Percentiles rank a stretch among this genome's conserved stretches.
Evolutionary conservation across 306 rosid species (phyloP).

Genomic region (Vachellia pachyceras): DNA sequence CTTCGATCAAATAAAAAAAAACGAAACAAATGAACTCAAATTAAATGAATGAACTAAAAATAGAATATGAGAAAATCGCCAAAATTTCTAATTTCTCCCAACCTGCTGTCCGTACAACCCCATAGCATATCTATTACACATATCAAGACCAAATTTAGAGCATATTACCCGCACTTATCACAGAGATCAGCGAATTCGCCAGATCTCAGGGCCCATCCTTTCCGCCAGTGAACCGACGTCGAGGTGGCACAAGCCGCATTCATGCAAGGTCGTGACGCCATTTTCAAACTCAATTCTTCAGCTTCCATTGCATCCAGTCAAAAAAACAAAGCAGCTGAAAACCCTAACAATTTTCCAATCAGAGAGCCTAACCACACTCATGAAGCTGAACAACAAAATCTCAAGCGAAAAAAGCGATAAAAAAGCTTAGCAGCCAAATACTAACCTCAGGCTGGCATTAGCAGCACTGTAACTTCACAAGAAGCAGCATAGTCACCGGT

Average conservation of each 20-base stretch:
- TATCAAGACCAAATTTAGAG: conserved; percentile 26
- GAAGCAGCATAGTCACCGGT: conserved; percentile 20
- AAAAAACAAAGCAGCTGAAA: conserved; percentile 31
- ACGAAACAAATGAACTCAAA: conserved; percentile 20
- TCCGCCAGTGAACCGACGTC: conserved; percentile 76
- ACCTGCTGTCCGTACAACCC: conserved; percentile 32
- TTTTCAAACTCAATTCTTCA: conserved; percentile 55
- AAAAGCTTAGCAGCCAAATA: conserved; percentile 30
- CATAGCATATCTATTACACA: conserved; percentile 5
- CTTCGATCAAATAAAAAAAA: conserved; percentile 28
- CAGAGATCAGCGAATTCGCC: conserved; percentile 91
- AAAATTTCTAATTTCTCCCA: conserved; percentile 30
- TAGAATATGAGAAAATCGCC: conserved; percentile 10
- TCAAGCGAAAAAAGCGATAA: conserved; percentile 4
- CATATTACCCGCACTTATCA: conserved; percentile 87
- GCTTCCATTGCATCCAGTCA: conserved; percentile 31
- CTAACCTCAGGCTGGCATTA: conserved; percentile 23
- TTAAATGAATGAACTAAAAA: conserved; percentile 8
- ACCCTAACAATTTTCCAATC: conserved; percentile 52
- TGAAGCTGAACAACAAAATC: conserved; percentile 21
- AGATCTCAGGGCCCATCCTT: conserved; percentile 96
- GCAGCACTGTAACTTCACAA: conserved; percentile 5
- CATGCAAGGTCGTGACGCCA: conserved; percentile 80
- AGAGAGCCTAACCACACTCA: conserved; percentile 29
- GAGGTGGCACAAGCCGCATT: conserved; percentile 70